A percentile compares a stretch with the other conserved stretches of the same genome.
Conservation (phyloP, 805 yeast genomes). For the Brettanomyces naardenensis region DNA sequence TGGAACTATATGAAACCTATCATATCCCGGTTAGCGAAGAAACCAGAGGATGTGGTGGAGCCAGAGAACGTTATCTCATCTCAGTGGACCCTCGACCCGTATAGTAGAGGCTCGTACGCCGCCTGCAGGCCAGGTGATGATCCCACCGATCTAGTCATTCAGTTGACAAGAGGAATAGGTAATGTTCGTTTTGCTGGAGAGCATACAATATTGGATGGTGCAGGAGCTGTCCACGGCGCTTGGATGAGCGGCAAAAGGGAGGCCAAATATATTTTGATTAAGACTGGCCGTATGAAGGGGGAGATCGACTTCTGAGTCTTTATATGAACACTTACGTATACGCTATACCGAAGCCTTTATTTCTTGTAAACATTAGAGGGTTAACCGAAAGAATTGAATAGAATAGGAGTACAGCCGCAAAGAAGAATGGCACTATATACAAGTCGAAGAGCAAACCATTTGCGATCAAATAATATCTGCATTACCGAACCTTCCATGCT, state of each 20-base stretch:
- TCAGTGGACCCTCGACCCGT: constrained; percentile 77
- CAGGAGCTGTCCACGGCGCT: constrained; percentile 92
- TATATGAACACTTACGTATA: no score
- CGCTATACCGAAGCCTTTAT: no score
- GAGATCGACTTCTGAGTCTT: constrained; percentile 20
- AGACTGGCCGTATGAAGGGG: constrained; percentile 15
- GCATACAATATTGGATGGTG: constrained; percentile 78
- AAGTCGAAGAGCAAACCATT: no score
- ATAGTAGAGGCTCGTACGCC: constrained; percentile 73
- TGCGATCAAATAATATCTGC: constrained; percentile 7
- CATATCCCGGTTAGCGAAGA: constrained; percentile 19
- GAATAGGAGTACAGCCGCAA: no score
- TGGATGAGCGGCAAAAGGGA: constrained; percentile 54
- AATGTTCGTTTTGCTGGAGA: constrained; percentile 83
- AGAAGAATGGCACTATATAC: no score
- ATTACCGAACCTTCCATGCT: constrained; percentile 22
- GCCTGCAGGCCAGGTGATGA: constrained; percentile 65
- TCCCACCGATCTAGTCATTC: constrained; percentile 53
- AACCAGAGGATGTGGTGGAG: constrained; percentile 18
- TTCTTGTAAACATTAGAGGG: no score
- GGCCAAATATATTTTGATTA: constrained; percentile 16
- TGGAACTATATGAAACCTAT: constrained; percentile 56
- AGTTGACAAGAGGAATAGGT: constrained; percentile 52
- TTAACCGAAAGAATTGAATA: constrained; percentile 7
- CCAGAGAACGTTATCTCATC: constrained; percentile 42